phyloP scores from a whole-genome alignment of 805 yeast species.

The Saccharomycodes ludwigii region DNA sequence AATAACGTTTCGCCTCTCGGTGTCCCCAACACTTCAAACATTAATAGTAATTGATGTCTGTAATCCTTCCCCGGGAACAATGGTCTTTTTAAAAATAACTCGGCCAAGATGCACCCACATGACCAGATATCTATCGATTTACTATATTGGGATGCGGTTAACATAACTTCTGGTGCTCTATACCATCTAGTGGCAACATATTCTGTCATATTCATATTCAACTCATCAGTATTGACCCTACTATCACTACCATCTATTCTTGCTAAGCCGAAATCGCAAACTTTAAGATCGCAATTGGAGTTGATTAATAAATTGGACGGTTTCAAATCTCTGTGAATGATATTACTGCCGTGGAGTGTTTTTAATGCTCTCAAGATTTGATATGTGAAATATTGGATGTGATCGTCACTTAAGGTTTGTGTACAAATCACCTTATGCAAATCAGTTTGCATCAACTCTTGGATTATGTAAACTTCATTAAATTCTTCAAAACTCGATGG shows the following conservation, averaged over 20 bases:
- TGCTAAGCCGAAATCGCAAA: conserved; percentile 92
- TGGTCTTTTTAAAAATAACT: conserved; percentile 75
- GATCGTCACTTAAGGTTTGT: conserved; percentile 81
- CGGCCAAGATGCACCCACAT: conserved; percentile 91
- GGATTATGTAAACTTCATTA: conserved; percentile 78
- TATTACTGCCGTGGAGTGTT: conserved; percentile 87
- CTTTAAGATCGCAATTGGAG: conserved; percentile 85
- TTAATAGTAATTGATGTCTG: conserved; percentile 77
- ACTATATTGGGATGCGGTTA: conserved; percentile 84
- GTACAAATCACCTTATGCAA: conserved; percentile 70
- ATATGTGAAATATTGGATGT: conserved; percentile 84
- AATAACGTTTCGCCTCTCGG: conserved; percentile 71
- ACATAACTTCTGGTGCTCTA: conserved; percentile 95
- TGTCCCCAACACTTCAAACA: conserved; percentile 78
- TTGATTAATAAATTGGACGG: conserved; percentile 80
- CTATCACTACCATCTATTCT: conserved; percentile 23
- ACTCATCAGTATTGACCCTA: conserved; percentile 17
- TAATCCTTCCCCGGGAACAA: conserved; percentile 91
- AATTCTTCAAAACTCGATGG: conserved; percentile 68
- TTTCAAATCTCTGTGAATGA: conserved; percentile 84
- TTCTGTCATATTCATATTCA: conserved; percentile 59
- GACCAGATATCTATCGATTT: conserved; percentile 96
- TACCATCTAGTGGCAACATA: conserved; percentile 98
- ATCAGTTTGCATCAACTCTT: conserved; percentile 83
- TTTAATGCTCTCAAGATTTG: conserved; percentile 85